A percentile compares a stretch with the other conserved stretches of the same genome.
Evolutionary conservation across 306 rosid genomes (phyloP).

Genomic region (Prunus kanzakura): DNA sequence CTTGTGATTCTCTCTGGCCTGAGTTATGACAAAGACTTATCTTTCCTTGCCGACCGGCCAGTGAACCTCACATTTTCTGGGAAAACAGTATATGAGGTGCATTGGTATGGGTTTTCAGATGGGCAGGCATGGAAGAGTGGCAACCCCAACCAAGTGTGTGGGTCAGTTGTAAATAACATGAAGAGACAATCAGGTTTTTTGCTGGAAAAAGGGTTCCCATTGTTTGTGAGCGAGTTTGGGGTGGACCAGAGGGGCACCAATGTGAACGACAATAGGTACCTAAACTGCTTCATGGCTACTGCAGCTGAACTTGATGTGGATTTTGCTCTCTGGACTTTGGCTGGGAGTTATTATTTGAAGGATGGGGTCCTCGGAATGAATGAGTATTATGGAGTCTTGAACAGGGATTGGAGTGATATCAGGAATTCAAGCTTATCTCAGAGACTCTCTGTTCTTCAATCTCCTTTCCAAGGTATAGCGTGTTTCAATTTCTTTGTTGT

Average conservation of each 20-base stretch:
- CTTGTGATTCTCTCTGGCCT: constrained; percentile 83
- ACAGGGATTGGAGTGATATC: constrained; percentile 49
- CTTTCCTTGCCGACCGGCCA: constrained; percentile 46
- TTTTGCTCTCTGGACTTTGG: constrained; percentile 83
- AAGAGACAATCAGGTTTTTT: constrained; percentile 53
- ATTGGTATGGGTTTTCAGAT: constrained; percentile 75
- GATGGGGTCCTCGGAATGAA: constrained; percentile 66
- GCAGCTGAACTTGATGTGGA: constrained; percentile 82
- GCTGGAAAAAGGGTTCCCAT: constrained; percentile 68
- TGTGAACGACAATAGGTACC: constrained; percentile 75
- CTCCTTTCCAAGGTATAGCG: constrained; percentile 69
- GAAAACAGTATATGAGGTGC: constrained; percentile 70
- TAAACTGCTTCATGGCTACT: constrained; percentile 54
- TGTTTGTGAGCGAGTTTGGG: constrained; percentile 84
- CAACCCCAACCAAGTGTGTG: constrained; percentile 83
- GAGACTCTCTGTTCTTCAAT: constrained; percentile 58
- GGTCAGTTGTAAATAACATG: constrained; percentile 46
- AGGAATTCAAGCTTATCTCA: constrained; percentile 51
- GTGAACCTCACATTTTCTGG: constrained; percentile 49
- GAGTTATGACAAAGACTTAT: constrained; percentile 57
- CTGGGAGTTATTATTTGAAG: constrained; percentile 76
- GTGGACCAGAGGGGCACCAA: constrained; percentile 70
- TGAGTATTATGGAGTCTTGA: constrained; percentile 64
- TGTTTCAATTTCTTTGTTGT: neutral
- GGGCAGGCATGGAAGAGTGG: constrained; percentile 65